phyloP scores from a whole-genome alignment of 345 rosid genomes.

The Rubroshorea leprosula region DNA sequence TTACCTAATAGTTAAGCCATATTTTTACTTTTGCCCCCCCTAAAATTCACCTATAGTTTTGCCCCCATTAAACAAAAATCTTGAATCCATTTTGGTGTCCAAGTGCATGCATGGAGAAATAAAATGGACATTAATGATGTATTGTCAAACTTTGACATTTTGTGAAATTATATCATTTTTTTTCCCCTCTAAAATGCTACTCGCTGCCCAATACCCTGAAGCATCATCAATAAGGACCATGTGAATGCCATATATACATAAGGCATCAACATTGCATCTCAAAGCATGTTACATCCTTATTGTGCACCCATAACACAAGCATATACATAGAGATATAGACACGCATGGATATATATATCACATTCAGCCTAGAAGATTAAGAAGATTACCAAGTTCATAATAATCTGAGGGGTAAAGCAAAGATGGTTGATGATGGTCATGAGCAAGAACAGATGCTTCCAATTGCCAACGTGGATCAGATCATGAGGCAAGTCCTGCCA shows the following conservation, averaged over 20 bases:
- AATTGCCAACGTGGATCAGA: conserved; percentile 69
- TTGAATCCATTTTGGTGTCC: neutral
- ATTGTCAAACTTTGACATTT: neutral
- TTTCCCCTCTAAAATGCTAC: neutral
- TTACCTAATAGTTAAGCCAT: no score
- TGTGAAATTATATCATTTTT: no score
- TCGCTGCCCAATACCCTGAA: neutral
- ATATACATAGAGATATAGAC: neutral
- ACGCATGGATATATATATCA: conserved; percentile 11
- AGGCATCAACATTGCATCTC: neutral
- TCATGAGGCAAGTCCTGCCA: conserved; percentile 75
- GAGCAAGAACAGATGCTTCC: conserved; percentile 64
- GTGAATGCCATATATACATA: no score
- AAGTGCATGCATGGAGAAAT: neutral
- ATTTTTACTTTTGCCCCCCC: neutral
- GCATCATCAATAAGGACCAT: neutral
- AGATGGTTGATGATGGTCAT: conserved; percentile 32
- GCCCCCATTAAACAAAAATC: neutral
- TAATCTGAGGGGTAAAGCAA: conserved; percentile 9
- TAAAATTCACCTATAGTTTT: neutral
- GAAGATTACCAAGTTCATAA: conserved; percentile 11
- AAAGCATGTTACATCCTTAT: conserved; percentile 1
- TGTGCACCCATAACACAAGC: neutral
- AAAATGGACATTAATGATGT: neutral
- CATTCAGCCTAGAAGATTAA: conserved; percentile 18